These are phyloP conservation scores for Ilyonectria sp. DNA, from an alignment of 2,329 filamentous ascomycete genomes.

Conservation along the genomic window DNA sequence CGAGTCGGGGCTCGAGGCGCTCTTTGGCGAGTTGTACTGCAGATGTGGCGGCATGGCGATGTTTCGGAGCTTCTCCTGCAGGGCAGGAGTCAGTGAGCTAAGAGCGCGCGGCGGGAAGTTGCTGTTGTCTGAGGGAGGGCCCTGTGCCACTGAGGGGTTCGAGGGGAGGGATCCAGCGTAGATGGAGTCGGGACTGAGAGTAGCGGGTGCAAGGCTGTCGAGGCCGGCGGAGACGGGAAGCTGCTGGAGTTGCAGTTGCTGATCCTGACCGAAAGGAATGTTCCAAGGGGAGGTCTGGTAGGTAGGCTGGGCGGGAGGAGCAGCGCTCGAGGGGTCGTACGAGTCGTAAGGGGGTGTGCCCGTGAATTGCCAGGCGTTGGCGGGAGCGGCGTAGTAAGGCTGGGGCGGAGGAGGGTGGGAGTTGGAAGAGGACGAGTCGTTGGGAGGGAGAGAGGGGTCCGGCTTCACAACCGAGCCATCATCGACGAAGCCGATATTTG, in stretches of 20 bases:
- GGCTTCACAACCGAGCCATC: slow-evolving; percentile 52
- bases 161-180: slow-evolving; percentile 51
- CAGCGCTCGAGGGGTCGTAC: slow-evolving; percentile 58
- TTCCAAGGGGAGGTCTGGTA: slow-evolving; percentile 55
- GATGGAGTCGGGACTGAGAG: slow-evolving; percentile 55
- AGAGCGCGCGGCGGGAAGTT: slow-evolving; percentile 49
- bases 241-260: slow-evolving; percentile 51
- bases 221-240: slow-evolving; percentile 53
- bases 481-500: slow-evolving; percentile 56
- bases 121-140: slow-evolving; percentile 50
- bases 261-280: slow-evolving; percentile 50
- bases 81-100: slow-evolving; percentile 66
- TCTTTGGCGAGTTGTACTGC: slow-evolving; percentile 72
- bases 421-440: slow-evolving; percentile 55
- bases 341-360: slow-evolving; percentile 64
- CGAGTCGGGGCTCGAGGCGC: slow-evolving; percentile 72
- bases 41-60: slow-evolving; percentile 77
- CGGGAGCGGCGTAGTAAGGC: slow-evolving; percentile 51
- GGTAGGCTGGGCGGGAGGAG: slow-evolving; percentile 52
- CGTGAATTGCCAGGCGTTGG: slow-evolving; percentile 65
- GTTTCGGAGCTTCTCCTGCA: slow-evolving; percentile 73
- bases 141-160: slow-evolving; percentile 43
- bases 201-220: slow-evolving; percentile 51
- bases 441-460: slow-evolving; percentile 48
- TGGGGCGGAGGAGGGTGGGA: slow-evolving; percentile 41